Conservation (phyloP, 257 asterid genomes). For the Paraleonurus japonicus region DNA sequence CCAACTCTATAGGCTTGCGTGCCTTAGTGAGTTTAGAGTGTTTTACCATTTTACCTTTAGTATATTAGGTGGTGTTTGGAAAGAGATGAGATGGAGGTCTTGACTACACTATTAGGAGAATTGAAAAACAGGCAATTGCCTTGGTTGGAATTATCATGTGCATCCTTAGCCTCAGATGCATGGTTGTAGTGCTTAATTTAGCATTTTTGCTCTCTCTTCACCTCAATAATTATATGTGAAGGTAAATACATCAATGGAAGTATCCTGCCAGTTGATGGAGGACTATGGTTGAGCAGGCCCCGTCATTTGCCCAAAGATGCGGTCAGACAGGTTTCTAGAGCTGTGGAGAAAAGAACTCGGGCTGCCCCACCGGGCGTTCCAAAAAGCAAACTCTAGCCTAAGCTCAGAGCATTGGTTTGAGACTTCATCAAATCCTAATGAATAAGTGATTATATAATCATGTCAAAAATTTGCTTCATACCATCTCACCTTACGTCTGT, state of each 20-base stretch:
- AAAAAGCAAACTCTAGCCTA: conserved; percentile 57
- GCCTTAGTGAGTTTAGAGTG: neutral
- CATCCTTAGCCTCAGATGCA: neutral
- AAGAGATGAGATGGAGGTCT: no score
- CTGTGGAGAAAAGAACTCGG: conserved; percentile 70
- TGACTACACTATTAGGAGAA: neutral
- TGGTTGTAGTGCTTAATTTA: neutral
- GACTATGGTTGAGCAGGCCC: conserved; percentile 75
- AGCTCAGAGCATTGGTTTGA: neutral
- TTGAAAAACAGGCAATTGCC: neutral
- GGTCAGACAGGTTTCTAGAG: conserved; percentile 61
- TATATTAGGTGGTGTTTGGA: no score
- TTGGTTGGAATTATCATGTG: neutral
- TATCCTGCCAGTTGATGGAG: conserved; percentile 68
- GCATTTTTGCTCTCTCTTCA: neutral
- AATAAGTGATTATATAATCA: neutral
- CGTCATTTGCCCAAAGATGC: conserved; percentile 63
- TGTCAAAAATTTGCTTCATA: neutral
- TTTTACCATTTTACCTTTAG: neutral
- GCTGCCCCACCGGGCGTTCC: conserved; percentile 62
- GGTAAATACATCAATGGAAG: conserved; percentile 79
- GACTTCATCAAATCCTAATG: neutral
- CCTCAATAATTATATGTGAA: conserved; percentile 29
- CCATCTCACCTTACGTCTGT: neutral
- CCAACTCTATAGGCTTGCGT: neutral